These are phyloP conservation scores for Colletotrichum neosansevieriae DNA, from an alignment of 2,329 filamentous ascomycete genomes.

Conservation along the genomic window DNA sequence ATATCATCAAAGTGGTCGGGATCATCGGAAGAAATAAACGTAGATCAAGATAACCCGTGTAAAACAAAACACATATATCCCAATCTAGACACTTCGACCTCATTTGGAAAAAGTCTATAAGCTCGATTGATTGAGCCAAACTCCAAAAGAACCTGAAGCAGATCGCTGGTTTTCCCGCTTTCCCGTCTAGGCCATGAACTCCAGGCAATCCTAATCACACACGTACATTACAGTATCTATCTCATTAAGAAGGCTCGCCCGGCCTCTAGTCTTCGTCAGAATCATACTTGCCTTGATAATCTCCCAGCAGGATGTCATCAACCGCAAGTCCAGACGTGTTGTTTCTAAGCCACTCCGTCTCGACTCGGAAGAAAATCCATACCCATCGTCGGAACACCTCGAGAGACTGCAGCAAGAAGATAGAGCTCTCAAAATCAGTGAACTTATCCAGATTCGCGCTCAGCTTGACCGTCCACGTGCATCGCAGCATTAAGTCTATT, in stretches of 20 bases:
- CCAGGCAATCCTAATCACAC: slow-evolving; percentile 22
- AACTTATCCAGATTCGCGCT: slow-evolving; percentile 85
- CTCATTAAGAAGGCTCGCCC: neutral
- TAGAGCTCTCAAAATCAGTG: slow-evolving; percentile 86
- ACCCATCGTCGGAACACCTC: slow-evolving; percentile 93
- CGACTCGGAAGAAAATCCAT: slow-evolving; percentile 96
- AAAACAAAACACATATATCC: neutral
- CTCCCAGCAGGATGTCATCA: slow-evolving; percentile 81
- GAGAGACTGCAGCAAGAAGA: slow-evolving; percentile 87
- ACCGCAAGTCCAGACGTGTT: slow-evolving; percentile 63
- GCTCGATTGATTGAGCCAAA: neutral
- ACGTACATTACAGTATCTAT: slow-evolving; percentile 34
- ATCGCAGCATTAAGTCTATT: slow-evolving; percentile 84
- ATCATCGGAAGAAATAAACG: neutral
- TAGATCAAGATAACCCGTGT: neutral
- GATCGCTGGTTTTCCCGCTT: slow-evolving; percentile 5
- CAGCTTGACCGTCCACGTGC: slow-evolving; percentile 92
- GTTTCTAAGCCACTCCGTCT: slow-evolving; percentile 87
- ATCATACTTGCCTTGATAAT: slow-evolving; percentile 73
- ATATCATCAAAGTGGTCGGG: neutral
- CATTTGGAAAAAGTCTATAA: slow-evolving; percentile 4
- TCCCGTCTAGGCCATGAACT: slow-evolving; percentile 31
- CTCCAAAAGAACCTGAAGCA: neutral
- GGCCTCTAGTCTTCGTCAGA: slow-evolving; percentile 38
- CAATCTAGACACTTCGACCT: neutral